Evolutionary conservation across 2,329 filamentous ascomycete genomes (phyloP).

Genomic region (Metarhizium rileyi): DNA sequence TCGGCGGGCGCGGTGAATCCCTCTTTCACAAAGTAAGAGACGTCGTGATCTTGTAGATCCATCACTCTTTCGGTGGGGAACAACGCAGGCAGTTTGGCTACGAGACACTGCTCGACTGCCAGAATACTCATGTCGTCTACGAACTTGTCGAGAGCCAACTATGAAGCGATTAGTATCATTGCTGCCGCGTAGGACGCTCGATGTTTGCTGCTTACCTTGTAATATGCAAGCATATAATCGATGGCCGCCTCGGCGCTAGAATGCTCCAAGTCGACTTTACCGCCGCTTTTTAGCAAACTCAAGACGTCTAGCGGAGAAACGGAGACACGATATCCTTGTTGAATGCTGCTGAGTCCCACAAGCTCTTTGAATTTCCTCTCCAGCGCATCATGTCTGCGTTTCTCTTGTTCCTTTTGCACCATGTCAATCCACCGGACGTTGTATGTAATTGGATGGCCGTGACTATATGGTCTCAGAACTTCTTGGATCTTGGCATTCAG

Average conservation of each 20-base stretch:
- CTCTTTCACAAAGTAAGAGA: neutral
- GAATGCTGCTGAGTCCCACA: neutral
- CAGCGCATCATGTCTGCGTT: slow-evolving; percentile 6
- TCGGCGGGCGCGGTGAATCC: slow-evolving; percentile 1
- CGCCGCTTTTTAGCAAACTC: neutral
- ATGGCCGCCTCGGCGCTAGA: slow-evolving; percentile 12
- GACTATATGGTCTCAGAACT: slow-evolving; percentile 1
- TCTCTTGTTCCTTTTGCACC: slow-evolving; percentile 20
- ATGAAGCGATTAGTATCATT: neutral
- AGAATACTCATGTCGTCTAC: slow-evolving; percentile 16
- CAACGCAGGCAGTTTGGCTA: slow-evolving; percentile 11
- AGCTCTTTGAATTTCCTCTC: neutral
- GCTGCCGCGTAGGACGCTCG: neutral
- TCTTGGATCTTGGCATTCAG: slow-evolving; percentile 17
- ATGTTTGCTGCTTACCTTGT: slow-evolving; percentile 20
- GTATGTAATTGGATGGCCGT: slow-evolving; percentile 41
- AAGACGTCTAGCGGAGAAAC: neutral
- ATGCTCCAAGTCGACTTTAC: slow-evolving; percentile 1
- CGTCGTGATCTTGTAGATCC: slow-evolving; percentile 10
- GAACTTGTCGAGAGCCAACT: slow-evolving; percentile 14
- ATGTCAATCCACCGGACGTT: slow-evolving; percentile 35
- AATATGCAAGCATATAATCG: slow-evolving; percentile 30
- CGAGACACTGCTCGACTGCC: slow-evolving; percentile 14
- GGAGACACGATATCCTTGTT: neutral
- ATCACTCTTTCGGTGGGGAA: slow-evolving; percentile 12